Percentiles rank a stretch among this genome's conserved stretches.
Evolutionary conservation across 75 land plant species (phyloP).

Genomic region (Pinus albicaulis): DNA sequence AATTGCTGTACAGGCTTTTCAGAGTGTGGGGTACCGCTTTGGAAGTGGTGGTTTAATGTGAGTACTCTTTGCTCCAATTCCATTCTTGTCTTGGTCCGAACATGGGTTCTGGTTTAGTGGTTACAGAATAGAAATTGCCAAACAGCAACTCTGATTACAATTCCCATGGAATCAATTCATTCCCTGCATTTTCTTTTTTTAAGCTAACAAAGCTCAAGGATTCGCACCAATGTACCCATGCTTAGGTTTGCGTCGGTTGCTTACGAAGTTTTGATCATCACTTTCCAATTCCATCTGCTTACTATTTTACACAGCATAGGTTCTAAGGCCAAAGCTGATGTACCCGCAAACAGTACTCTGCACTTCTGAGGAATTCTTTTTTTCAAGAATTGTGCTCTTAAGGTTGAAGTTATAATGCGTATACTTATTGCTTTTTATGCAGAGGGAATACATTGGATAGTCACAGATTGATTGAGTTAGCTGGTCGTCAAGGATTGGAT

Average conservation of each 20-base stretch:
- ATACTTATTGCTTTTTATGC: constrained; percentile 1
- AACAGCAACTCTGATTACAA: neutral
- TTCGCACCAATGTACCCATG: too few species aligned
- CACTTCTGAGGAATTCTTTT: neutral
- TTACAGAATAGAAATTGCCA: neutral
- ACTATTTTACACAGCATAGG: too few species aligned
- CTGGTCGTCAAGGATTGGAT: constrained; percentile 33
- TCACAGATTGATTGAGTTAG: constrained; percentile 39
- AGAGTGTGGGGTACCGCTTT: constrained; percentile 19
- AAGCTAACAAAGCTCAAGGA: too few species aligned
- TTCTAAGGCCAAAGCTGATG: too few species aligned
- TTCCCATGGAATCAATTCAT: neutral
- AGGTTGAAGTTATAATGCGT: neutral
- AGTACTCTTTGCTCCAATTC: neutral
- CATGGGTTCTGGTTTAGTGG: neutral
- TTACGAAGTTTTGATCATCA: too few species aligned
- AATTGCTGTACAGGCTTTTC: constrained; percentile 19
- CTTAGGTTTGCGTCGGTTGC: too few species aligned
- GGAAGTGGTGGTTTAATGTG: constrained; percentile 34
- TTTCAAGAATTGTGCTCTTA: neutral
- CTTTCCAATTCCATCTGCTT: too few species aligned
- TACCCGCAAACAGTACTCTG: neutral
- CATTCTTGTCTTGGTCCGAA: neutral
- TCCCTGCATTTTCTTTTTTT: too few species aligned
- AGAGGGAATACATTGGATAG: constrained; percentile 44